Conservation (phyloP, 257 asterid species). For the Nicotiana tabacum region DNA sequence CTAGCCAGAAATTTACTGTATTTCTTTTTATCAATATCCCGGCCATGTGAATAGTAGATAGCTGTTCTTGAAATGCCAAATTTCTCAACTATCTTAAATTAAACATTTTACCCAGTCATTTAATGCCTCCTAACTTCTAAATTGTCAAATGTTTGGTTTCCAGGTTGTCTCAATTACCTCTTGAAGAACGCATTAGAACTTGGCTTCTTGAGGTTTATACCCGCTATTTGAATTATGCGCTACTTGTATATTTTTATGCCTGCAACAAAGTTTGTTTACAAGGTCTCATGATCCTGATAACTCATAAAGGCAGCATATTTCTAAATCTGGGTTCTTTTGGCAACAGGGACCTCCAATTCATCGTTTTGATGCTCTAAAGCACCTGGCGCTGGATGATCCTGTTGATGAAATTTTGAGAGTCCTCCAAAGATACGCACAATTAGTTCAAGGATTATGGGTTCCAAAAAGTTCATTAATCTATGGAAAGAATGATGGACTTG, state of each 20-base stretch:
- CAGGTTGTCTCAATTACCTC: slow-evolving; percentile 64
- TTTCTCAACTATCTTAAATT: neutral
- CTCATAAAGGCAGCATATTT: neutral
- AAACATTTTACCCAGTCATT: neutral
- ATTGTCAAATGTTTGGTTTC: slow-evolving; percentile 23
- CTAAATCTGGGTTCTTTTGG: slow-evolving; percentile 25
- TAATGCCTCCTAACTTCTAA: neutral
- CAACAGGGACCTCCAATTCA: slow-evolving; percentile 72
- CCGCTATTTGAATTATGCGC: neutral
- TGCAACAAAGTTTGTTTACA: neutral
- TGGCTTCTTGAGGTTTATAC: slow-evolving; percentile 64
- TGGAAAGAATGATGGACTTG: slow-evolving; percentile 31
- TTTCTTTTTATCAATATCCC: neutral
- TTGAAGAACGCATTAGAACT: slow-evolving; percentile 58
- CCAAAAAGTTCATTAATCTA: slow-evolving; percentile 50
- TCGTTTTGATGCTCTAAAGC: slow-evolving; percentile 62
- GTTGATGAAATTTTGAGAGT: slow-evolving; percentile 55
- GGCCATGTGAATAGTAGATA: neutral
- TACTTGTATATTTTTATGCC: neutral
- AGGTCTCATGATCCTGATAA: neutral
- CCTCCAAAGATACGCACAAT: slow-evolving; percentile 51
- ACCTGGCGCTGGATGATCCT: slow-evolving; percentile 63
- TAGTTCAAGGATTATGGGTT: slow-evolving; percentile 94
- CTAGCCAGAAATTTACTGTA: neutral
- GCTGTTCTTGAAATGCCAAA: neutral